phyloP scores from a whole-genome alignment of 495 filamentous ascomycete species.

The Apiosordaria backusii region DNA sequence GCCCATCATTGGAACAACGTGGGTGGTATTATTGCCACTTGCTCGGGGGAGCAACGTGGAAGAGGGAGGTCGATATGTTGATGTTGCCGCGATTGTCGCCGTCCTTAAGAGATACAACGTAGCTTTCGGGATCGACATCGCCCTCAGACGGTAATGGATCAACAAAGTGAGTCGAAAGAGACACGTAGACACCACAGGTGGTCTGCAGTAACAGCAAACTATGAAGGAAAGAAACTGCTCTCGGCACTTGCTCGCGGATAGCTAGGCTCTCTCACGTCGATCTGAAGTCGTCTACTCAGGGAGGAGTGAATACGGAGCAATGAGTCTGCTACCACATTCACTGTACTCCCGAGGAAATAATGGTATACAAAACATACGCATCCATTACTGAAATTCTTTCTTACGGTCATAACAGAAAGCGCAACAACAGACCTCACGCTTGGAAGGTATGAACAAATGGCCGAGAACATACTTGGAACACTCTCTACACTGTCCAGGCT shows the following conservation, averaged over 20 bases:
- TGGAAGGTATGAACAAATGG: no score
- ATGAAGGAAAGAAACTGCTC: background rate
- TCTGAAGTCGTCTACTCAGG: background rate
- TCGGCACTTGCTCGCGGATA: background rate
- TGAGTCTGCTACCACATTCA: no score
- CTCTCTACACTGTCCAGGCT: no score
- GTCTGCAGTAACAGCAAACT: background rate
- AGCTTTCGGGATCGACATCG: background rate
- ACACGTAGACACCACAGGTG: no score
- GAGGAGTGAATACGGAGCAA: background rate
- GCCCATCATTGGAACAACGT: background rate
- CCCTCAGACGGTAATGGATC: background rate
- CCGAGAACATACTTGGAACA: no score
- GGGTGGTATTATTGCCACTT: background rate
- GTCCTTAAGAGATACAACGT: background rate
- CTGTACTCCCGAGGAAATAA: no score
- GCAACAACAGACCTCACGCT: no score
- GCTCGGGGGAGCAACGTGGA: background rate
- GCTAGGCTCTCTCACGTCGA: background rate
- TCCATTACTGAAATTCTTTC: no score
- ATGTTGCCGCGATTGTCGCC: background rate
- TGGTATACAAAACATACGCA: no score
- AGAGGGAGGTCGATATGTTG: background rate
- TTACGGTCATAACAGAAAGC: no score
- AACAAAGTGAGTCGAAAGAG: background rate